phyloP scores from a whole-genome alignment of 2,329 filamentous ascomycete species.

The Talaromyces rugulosus region DNA sequence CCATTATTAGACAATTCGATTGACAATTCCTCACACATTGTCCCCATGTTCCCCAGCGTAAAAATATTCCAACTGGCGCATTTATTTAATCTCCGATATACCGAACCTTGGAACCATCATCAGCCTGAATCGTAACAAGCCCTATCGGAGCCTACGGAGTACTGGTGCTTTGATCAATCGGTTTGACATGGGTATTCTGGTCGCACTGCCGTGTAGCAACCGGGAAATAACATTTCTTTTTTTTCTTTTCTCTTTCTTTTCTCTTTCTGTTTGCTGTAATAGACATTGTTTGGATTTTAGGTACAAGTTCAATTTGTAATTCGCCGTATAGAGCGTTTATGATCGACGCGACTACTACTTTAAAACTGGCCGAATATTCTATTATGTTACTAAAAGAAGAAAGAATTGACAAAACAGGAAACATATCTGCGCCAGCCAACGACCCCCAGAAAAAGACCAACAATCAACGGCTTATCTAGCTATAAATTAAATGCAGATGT shows the following conservation, averaged over 20 bases:
- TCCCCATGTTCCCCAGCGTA: no score
- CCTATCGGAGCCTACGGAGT: neutral
- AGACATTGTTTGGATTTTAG: no score
- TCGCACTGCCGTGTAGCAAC: neutral
- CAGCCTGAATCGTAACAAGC: neutral
- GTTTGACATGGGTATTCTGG: neutral
- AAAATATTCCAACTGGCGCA: neutral
- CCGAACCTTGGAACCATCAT: neutral
- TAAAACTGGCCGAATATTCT: neutral
- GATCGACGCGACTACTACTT: neutral
- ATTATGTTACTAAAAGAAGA: neutral
- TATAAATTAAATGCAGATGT: neutral
- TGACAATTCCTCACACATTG: neutral
- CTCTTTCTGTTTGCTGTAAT: neutral
- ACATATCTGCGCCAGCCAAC: neutral
- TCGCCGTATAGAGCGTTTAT: neutral
- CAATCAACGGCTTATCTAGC: neutral
- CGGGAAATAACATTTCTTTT: neutral
- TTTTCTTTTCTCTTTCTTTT: neutral
- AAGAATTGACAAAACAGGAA: neutral
- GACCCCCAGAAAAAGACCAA: neutral
- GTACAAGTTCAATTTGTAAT: neutral
- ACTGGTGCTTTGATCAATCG: neutral
- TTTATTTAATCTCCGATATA: neutral
- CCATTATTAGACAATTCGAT: neutral